Evolutionary conservation across 257 asterid genomes (phyloP), one percentile per base, ranked within the genome.

Genomic region (Thymus quinquecostatus): DNA sequence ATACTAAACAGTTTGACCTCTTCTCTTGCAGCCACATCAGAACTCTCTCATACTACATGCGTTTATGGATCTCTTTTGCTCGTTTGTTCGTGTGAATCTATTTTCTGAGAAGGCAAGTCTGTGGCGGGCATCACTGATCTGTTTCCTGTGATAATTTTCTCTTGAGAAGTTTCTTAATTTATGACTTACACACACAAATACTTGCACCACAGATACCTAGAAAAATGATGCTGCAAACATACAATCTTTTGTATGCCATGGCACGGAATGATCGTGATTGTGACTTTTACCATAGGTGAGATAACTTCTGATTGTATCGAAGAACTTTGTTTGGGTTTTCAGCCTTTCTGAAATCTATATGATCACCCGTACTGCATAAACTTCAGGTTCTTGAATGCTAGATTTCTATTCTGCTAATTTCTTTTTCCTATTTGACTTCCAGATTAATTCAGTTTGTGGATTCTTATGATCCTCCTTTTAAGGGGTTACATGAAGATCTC

Each of bases 401-500:
- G 59, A 13, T 64, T 91, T 78, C 41, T 72, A 73, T 56, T 63
- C 62, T 48, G 68, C 79, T 79, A 63, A 83, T 80, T 61, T 66
- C 21, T 32, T 71, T 40, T 66, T 56, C 72, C 58, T 51, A 58
- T 14, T 77, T 41, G 76, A 64, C 61, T 84, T 61, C 59, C 96
- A 94, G 99, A 88, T 82, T 94, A 81, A 79, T 89, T 78, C 97
- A 91, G 66, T 94, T 91, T 79, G 85, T 94, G 32, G 99, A 94
- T 84, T 91, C 99, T 54, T 94, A 89, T 66, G 97, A 91, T 88
- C 98, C 98, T 64, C 96, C 98, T 68, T 68, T 92, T 86, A 95
- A 92, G 88, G 99, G 99, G 79, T 86, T 94, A 73, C 97, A 91
- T 79, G 98, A 94, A 83, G 98, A 94, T 79, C 96, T 94, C 79